phyloP scores from a whole-genome alignment of 2,329 filamentous ascomycete genomes.

The Diaporthe amygdali region DNA sequence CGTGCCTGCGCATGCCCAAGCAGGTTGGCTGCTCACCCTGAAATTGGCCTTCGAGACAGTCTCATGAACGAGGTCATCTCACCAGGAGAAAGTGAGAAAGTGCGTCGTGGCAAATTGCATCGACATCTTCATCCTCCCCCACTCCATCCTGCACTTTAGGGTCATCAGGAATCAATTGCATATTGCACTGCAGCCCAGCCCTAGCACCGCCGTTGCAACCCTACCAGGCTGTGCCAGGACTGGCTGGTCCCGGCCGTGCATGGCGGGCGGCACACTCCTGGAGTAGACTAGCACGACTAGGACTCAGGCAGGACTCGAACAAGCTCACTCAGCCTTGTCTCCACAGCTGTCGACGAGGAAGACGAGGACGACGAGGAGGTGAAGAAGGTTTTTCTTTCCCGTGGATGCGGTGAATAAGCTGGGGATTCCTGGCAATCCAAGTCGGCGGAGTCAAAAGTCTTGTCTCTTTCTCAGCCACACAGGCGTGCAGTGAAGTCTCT shows the following conservation, averaged over 20 bases:
- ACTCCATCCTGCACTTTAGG: conserved; percentile 2
- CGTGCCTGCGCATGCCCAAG: neutral
- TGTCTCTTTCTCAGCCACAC: conserved; percentile 17
- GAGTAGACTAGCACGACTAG: too few relatives aligned
- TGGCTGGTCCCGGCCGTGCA: conserved; percentile 1
- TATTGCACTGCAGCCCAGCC: neutral
- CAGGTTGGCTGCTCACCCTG: conserved; percentile 1
- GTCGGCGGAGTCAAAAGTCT: conserved; percentile 13
- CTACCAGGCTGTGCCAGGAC: neutral
- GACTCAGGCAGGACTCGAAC: neutral
- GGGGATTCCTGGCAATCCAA: neutral
- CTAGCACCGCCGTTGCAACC: conserved; percentile 12
- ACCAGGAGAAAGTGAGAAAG: neutral
- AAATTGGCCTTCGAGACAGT: neutral
- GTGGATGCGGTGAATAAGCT: neutral
- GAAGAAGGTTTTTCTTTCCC: neutral
- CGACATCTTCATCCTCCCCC: neutral
- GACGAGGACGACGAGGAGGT: neutral
- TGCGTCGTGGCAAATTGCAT: neutral
- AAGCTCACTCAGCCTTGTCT: conserved; percentile 6
- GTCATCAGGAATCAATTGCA: neutral
- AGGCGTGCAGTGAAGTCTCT: neutral
- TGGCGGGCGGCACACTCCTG: neutral
- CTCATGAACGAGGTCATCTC: neutral
- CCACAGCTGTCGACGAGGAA: neutral